Evolutionary conservation across 1,139 yeast species (phyloP), one percentile per base, ranked within the genome.

Genomic region (Suhomyces bribrorum): DNA sequence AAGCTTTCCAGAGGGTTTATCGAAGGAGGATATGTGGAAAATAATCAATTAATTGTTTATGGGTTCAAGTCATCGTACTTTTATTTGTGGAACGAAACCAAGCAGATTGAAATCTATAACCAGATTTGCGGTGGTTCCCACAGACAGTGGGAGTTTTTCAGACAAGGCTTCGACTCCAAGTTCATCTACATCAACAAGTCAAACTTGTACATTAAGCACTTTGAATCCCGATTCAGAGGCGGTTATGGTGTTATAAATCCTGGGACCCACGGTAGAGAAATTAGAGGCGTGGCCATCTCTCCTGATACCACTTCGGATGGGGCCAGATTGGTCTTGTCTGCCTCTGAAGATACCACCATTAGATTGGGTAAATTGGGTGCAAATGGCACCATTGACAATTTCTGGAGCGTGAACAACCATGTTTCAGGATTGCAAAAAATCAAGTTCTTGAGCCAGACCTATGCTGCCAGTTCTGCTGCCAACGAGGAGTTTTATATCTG

Each of bases 41-140:
- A 51, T 2, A 53, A 66, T 9, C 81, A 83, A 36, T 62, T 83
- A 34, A 62, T 86, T 3, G 61, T 86, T 2, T 86, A 79, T 54
- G 97, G 97, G 0, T 92, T 92, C 68, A 81, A 82, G 48, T 86
- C 94, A 1, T 83, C 85, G 34, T 66, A 74, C 36, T 89, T 92
- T 56, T 86, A 83, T 52, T 63, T 88, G 15, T 88, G 90, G 83
- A 87, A 90, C 56, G 96, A 88, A 54, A 79, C 90, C 0, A 69
- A 75, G 29, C 90, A 86, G 49, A 70, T 75, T 36, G 96, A 89
- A 55, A 57, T 87, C 4, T 68, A 77, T 39, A 77, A 79, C 44
- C 87, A 81, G 46, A 62, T 73, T n/a, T 92, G 97, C 59, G 97
- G 97, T 15, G 97, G 97, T 1, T 79, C 92, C 2, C 97, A 90